Evolutionary conservation across 164 flowering plant species (phyloP), one percentile per base, ranked within the genome.

Genomic region (Brasenia schreberi): DNA sequence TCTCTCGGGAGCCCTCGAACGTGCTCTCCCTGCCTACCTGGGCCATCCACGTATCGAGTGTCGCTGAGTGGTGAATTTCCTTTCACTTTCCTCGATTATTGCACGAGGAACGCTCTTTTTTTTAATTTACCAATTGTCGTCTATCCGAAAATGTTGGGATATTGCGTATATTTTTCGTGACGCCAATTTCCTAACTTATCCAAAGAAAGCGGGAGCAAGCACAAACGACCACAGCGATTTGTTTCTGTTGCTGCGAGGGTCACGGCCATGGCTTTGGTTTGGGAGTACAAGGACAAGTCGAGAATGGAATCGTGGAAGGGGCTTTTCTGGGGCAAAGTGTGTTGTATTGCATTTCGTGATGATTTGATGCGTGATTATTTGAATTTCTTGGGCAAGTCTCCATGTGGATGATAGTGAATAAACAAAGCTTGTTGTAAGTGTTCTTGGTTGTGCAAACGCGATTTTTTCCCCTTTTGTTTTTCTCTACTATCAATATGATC

Each of bases 1-100:
- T 63, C 76, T 70, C 86, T 62, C 81, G 45, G 44, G 97, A 94
- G 67, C 97, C 99, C 7, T 69, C 78, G 18, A 91, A 91, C 74
- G 96, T 97, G 7, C 91, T 94, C 67, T 94, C 99, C 7, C 72
- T 91, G 49, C 97, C 97, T 65, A 94, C 99, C n/a, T 94, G 99
- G 99, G 87, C 93, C 43, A 71, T 91, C 63, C 99, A 94, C 64
- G 92, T 94, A 45, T 94, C 99, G 73, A 91, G 96, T 56, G 99
- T 89, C 19, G 87, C 77, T 42, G 99, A 94, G 78, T 94, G 99
- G 99, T 94, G 52, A 64, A 65, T 16, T 5, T 60, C 27, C 19
- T 64, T 9, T 63, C 52, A n/a, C 11, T 49, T 14, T 49, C 56
- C 56, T 5, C 39, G 39, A 33, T 33, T 33, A 33, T 33, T 33